phyloP scores from a whole-genome alignment of 805 yeast genomes.

The Myxozyma kluyveri region DNA sequence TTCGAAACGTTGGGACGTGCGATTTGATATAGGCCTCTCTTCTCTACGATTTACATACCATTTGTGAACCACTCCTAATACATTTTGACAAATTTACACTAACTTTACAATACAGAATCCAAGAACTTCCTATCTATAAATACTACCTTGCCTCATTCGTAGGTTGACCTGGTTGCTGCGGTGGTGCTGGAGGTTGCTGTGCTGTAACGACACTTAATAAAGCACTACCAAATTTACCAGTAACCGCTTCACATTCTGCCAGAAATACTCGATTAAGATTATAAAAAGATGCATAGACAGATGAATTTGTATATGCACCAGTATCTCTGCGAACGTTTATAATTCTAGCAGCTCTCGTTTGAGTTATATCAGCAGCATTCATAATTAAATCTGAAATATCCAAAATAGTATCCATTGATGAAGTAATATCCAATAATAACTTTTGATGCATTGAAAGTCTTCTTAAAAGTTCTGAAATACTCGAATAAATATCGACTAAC shows the following conservation, averaged over 20 bases:
- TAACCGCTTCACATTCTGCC: slow-evolving; percentile 77
- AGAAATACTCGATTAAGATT: slow-evolving; percentile 66
- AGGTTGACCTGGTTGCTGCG: too few species aligned
- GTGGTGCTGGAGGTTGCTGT: too few species aligned
- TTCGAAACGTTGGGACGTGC: too few species aligned
- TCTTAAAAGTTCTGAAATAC: slow-evolving; percentile 68
- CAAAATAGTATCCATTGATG: slow-evolving; percentile 41
- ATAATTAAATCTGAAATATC: slow-evolving; percentile 42
- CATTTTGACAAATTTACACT: neutral
- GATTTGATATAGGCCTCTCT: too few species aligned
- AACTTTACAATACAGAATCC: slow-evolving; percentile 15
- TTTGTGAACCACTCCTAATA: too few species aligned
- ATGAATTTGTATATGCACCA: slow-evolving; percentile 54
- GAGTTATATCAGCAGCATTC: slow-evolving; percentile 65
- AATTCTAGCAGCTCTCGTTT: slow-evolving; percentile 72
- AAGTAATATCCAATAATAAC: slow-evolving; percentile 66
- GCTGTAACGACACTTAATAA: slow-evolving; percentile 57
- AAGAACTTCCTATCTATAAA: too few species aligned
- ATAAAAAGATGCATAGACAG: slow-evolving; percentile 66
- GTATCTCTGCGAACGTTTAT: slow-evolving; percentile 74
- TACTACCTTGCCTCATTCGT: too few species aligned
- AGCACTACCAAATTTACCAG: slow-evolving; percentile 63
- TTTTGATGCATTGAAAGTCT: slow-evolving; percentile 78
- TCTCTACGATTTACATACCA: too few species aligned
- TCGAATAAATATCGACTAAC: slow-evolving; percentile 58